Evolutionary conservation across 257 asterid genomes (phyloP).

Genomic region (Solanum medicagineum): DNA sequence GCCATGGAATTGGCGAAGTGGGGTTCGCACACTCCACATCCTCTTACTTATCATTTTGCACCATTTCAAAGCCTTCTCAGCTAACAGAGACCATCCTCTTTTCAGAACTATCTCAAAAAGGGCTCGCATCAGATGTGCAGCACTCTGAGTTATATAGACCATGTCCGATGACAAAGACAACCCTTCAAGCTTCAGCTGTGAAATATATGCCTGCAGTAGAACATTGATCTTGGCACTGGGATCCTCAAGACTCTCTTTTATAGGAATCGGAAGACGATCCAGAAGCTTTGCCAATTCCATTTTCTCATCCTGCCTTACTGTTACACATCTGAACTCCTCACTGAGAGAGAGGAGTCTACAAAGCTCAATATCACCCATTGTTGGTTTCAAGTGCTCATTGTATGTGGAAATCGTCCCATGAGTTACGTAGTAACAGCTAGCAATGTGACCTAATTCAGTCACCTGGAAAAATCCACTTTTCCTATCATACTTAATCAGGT

Average conservation of each 20-base stretch:
- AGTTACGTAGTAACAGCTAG: conserved; percentile 27
- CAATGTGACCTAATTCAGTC: conserved; percentile 35
- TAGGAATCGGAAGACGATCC: conserved; percentile 24
- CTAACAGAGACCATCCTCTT: conserved; percentile 27
- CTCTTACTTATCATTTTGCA: conserved; percentile 28
- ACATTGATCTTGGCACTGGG: conserved; percentile 34
- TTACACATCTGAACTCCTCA: conserved; percentile 30
- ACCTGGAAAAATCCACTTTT: conserved; percentile 39
- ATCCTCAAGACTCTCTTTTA: conserved; percentile 33
- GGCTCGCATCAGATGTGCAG: conserved; percentile 28
- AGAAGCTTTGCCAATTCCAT: conserved; percentile 29
- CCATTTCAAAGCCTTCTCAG: conserved; percentile 33
- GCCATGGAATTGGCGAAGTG: conserved; percentile 33
- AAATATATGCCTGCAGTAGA: conserved; percentile 25
- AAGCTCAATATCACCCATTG: conserved; percentile 33
- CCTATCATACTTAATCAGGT: conserved; percentile 23
- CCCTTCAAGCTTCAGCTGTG: conserved; percentile 32
- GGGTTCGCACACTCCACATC: conserved; percentile 37
- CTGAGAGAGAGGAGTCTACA: conserved; percentile 32
- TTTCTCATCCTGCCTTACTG: conserved; percentile 32
- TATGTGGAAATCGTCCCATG: conserved; percentile 26
- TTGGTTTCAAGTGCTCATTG: conserved; percentile 30
- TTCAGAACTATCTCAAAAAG: conserved; percentile 27
- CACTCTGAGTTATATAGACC: conserved; percentile 38
- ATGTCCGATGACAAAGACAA: conserved; percentile 28